phyloP scores from a whole-genome alignment of 257 asterid species.

The Rubia yunnanensis region DNA sequence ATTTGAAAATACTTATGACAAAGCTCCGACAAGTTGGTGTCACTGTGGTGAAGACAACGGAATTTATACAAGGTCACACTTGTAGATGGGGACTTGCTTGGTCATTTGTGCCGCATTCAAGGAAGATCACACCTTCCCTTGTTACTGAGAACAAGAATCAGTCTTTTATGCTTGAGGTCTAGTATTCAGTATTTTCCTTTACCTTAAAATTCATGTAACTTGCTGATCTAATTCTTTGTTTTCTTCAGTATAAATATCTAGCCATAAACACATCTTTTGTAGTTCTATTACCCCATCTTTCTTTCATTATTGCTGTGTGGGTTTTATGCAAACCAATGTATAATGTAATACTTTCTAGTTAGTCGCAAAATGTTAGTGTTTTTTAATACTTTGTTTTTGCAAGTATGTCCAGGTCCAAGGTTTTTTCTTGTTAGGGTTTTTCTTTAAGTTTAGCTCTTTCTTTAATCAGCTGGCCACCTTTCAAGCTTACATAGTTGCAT shows the following conservation, averaged over 20 bases:
- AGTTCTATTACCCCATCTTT: background rate
- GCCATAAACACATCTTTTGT: background rate
- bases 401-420: background rate
- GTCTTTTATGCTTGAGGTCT: conserved; percentile 81
- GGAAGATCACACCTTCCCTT: conserved; percentile 29
- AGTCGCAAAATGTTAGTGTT: background rate
- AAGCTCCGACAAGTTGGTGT: conserved; percentile 74
- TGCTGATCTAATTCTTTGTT: background rate
- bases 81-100: conserved; percentile 98
- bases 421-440: background rate
- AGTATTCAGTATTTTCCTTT: background rate
- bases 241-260: background rate
- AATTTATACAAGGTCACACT: conserved; percentile 92
- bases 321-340: background rate
- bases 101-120: conserved; percentile 66
- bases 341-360: background rate
- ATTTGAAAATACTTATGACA: conserved; percentile 59
- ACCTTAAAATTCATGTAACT: background rate
- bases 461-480: background rate
- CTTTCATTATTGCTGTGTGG: background rate
- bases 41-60: conserved; percentile 82
- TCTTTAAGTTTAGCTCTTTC: background rate
- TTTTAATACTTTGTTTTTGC: background rate
- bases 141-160: conserved; percentile 42
- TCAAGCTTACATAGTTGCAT: background rate